Evolutionary conservation across 2,329 filamentous ascomycete genomes (phyloP), one percentile per base, ranked within the genome.

Genomic region (Pyricularia pennisetigena): DNA sequence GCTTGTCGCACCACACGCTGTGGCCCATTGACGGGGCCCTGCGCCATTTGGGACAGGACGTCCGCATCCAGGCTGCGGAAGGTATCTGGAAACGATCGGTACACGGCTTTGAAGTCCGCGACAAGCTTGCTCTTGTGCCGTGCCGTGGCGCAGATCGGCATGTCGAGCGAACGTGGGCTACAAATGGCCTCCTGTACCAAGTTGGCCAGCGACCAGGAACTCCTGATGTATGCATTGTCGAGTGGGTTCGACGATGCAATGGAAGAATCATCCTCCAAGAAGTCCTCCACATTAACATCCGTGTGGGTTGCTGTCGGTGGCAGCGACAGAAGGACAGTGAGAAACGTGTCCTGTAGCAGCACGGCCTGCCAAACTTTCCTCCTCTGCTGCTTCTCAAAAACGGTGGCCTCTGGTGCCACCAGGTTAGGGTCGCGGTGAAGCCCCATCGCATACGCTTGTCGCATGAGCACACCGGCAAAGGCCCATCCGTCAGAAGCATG

Each of bases 291-390:
- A 3, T 85, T 86, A 57, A 94, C 90, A 74, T 94, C 91, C 3
- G 89, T 93, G 75, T 94, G 91, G 0, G 90, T 93, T 1, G 90
- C 90, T 20, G 87, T 91, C 0, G 91, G 91, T 0, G 91, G 91
- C 0, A 94, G 83, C 26, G 91, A 91, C 29, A 94, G 82, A 0
- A 94, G 83, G 0, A 94, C 90, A 0, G 90, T 93, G 3, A 94
- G 79, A 75, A 94, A 94, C 0, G 91, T 94, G 76, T 94, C 91
- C 77, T 94, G 91, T 16, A 93, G 84, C 29, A 92, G 81, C 1
- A 94, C 90, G 2, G 91, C 91, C 76, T 94, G 91, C 91, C 91
- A 94, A 2, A 94, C 82, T 74, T 93, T 94, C 66, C 90, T 84
- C 28, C 91, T 85, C 73, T 92, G 88, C 74, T 94, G 90, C 75